Evolutionary conservation across 2,329 filamentous ascomycete species (phyloP).

Genomic region (Emericellopsis cladophorae): DNA sequence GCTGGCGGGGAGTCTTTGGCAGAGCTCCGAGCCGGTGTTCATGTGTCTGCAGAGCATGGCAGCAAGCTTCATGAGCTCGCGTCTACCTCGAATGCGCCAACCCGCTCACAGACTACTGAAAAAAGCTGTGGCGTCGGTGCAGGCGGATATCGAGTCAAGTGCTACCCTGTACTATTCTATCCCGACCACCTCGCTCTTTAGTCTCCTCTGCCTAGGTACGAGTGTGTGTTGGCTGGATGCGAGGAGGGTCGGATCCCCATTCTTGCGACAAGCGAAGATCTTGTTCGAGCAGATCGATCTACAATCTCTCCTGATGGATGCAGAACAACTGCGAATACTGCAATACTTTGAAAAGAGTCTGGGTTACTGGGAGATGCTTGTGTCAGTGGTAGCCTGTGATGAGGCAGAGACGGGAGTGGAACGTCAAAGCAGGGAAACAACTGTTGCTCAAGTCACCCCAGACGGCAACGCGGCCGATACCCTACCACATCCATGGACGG

Average conservation of each 20-base stretch:
- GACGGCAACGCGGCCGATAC: background rate
- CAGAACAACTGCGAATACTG: conserved; percentile 10
- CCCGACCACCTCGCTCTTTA: conserved; percentile 20
- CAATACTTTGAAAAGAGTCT: conserved; percentile 24
- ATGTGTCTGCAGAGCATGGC: conserved; percentile 27
- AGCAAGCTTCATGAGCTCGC: conserved; percentile 19
- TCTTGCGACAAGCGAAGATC: conserved; percentile 14
- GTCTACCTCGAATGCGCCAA: conserved; percentile 21
- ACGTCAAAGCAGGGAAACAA: background rate
- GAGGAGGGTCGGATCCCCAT: conserved; percentile 16
- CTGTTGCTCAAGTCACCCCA: background rate
- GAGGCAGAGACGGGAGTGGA: background rate
- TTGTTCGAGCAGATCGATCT: conserved; percentile 7
- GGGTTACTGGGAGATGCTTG: conserved; percentile 24
- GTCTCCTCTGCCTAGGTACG: conserved; percentile 25
- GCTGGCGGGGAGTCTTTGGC: conserved; percentile 21
- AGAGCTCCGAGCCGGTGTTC: conserved; percentile 21
- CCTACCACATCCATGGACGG: conserved; percentile 23
- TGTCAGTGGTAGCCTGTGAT: conserved; percentile 18
- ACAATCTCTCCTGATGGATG: conserved; percentile 10
- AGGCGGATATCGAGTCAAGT: conserved; percentile 17
- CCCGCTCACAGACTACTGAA: conserved; percentile 19
- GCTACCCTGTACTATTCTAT: conserved; percentile 10
- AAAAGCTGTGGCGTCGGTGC: conserved; percentile 17
- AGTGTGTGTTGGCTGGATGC: conserved; percentile 26